Evolutionary conservation across 352 stramenopile species (phyloP).

Genomic region (Phytophthora sp.): DNA sequence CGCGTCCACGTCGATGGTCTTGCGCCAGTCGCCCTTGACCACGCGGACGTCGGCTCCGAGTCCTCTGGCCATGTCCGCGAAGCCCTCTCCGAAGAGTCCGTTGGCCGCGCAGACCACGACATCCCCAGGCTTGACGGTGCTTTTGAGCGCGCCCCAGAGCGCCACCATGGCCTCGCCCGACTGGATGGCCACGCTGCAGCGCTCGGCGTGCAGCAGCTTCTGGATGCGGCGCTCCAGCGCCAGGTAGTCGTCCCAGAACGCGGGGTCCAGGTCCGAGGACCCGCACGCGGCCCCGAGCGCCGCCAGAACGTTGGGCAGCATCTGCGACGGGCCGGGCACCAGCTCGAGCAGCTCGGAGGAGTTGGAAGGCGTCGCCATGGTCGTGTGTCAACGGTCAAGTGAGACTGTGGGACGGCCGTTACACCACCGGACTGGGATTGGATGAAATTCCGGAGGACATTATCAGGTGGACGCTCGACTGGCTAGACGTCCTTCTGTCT

Average conservation of each 20-base stretch:
- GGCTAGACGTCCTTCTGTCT: no score
- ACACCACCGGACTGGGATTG: neutral
- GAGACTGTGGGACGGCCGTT: neutral
- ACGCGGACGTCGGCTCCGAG: constrained; percentile 47
- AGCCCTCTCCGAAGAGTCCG: constrained; percentile 56
- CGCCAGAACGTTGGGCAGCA: constrained; percentile 44
- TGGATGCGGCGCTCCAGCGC: constrained; percentile 43
- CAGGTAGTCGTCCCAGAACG: constrained; percentile 65
- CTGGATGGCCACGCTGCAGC: constrained; percentile 49
- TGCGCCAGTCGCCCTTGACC: constrained; percentile 49
- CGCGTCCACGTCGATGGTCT: constrained; percentile 39
- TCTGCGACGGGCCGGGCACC: constrained; percentile 48
- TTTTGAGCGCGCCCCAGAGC: constrained; percentile 63
- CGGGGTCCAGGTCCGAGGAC: constrained; percentile 53
- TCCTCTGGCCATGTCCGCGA: constrained; percentile 51
- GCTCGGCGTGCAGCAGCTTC: constrained; percentile 38
- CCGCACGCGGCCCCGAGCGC: constrained; percentile 40
- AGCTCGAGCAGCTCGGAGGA: constrained; percentile 21
- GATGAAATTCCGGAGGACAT: no score
- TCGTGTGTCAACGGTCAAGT: neutral
- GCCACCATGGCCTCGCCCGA: constrained; percentile 66
- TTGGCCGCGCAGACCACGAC: constrained; percentile 54
- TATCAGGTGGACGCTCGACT: no score
- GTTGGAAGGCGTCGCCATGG: constrained; percentile 7
- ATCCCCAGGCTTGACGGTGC: constrained; percentile 42